A percentile compares a stretch with the other conserved stretches of the same genome.
phyloP scores from a whole-genome alignment of 768 basidiomycete species.

The Podaxis sp. region DNA sequence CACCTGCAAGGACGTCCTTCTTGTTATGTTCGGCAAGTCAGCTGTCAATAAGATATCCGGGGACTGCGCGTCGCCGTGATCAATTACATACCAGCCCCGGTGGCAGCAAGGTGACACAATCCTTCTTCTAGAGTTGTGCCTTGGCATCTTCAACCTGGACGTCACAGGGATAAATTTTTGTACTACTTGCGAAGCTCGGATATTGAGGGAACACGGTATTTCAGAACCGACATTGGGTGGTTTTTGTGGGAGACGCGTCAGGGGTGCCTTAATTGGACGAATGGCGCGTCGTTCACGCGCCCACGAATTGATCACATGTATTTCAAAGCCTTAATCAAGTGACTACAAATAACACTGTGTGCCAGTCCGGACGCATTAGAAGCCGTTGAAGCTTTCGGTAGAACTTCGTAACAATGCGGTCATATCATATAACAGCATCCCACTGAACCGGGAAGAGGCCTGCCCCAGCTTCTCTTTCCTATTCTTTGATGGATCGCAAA shows the following conservation, averaged over 20 bases:
- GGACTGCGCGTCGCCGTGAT: too few species aligned
- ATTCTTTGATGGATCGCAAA: too few species aligned
- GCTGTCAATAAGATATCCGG: too few species aligned
- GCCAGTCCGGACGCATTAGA: too few species aligned
- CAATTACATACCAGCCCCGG: not conserved
- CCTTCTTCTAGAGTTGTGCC: not conserved
- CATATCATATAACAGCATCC: too few species aligned
- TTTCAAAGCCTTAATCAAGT: not conserved
- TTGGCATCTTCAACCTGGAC: not conserved
- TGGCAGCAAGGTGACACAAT: not conserved
- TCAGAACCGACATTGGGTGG: not conserved
- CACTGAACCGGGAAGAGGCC: too few species aligned
- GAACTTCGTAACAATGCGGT: too few species aligned
- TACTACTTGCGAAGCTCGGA: not conserved
- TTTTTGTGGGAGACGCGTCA: not conserved
- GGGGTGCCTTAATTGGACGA: not conserved
- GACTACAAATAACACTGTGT: not conserved
- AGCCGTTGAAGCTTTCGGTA: too few species aligned
- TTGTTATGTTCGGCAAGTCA: too few species aligned
- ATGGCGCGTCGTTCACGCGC: not conserved
- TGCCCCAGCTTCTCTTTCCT: too few species aligned
- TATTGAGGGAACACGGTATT: not conserved
- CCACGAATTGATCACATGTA: not conserved
- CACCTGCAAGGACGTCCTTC: too few species aligned
- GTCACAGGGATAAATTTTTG: not conserved